These are phyloP conservation scores for Nepenthes mirabilis DNA, from an alignment of 148 eudicot species.

Conservation along the genomic window DNA sequence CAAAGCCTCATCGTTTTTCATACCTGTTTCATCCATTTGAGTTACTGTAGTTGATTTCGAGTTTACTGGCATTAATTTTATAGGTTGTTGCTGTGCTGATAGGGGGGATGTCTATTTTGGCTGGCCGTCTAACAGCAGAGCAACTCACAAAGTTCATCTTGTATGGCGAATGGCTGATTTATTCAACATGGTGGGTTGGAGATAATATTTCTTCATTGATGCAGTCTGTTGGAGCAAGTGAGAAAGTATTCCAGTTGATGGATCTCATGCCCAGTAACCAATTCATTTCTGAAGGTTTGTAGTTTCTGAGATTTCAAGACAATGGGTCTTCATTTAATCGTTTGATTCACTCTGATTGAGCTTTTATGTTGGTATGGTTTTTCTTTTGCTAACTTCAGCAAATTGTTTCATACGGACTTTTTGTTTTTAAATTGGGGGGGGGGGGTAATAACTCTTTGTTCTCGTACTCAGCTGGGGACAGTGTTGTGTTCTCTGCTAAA, in stretches of 20 bases:
- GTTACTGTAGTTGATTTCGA: background rate
- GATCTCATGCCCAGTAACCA: slow-evolving; percentile 74
- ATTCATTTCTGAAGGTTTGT: slow-evolving; percentile 63
- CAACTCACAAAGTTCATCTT: slow-evolving; percentile 88
- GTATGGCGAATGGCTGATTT: slow-evolving; percentile 98
- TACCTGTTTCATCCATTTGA: background rate
- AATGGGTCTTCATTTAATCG: too few relatives aligned
- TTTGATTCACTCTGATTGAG: background rate
- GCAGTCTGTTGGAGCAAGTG: slow-evolving; percentile 99
- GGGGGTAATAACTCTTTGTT: too few relatives aligned
- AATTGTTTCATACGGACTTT: too few relatives aligned
- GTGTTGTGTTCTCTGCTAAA: too few relatives aligned
- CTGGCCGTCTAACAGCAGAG: slow-evolving; percentile 87
- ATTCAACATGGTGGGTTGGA: slow-evolving; percentile 98
- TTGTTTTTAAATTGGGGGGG: too few relatives aligned
- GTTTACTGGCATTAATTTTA: slow-evolving; percentile 10
- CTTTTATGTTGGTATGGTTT: background rate
- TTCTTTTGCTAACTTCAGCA: background rate
- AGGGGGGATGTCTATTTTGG: slow-evolving; percentile 89
- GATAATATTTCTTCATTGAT: slow-evolving; percentile 88
- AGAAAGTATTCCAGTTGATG: slow-evolving; percentile 92
- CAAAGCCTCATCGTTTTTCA: too few relatives aligned
- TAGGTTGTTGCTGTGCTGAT: slow-evolving; percentile 93
- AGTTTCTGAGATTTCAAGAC: background rate
- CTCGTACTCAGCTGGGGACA: too few relatives aligned